phyloP scores from a whole-genome alignment of 345 rosid genomes.

The Eucalyptus albens region DNA sequence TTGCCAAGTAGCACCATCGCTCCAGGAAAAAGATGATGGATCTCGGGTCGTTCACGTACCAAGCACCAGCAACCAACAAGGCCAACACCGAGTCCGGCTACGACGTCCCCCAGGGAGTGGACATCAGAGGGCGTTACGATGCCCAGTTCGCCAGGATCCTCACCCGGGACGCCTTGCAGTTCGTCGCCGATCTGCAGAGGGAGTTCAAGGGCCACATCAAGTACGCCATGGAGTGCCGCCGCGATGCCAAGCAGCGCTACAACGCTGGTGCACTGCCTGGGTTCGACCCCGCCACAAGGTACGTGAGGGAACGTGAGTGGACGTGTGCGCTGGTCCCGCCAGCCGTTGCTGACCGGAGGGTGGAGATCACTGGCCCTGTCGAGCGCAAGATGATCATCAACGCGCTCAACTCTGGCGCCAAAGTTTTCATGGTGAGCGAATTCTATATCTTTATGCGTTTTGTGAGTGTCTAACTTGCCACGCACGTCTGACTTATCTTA shows the following conservation, averaged over 20 bases:
- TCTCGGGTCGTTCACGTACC: neutral
- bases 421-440: conserved; percentile 77
- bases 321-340: conserved; percentile 59
- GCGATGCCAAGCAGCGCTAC: conserved; percentile 42
- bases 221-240: conserved; percentile 76
- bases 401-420: conserved; percentile 92
- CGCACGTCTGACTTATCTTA: neutral
- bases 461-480: neutral
- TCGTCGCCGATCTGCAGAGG: conserved; percentile 70
- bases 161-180: conserved; percentile 60
- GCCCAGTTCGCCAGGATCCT: conserved; percentile 54
- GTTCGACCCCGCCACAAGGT: conserved; percentile 73
- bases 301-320: conserved; percentile 69
- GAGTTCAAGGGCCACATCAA: conserved; percentile 54
- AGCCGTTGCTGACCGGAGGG: conserved; percentile 62
- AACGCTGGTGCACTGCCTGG: conserved; percentile 49
- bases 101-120: conserved; percentile 67
- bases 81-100: conserved; percentile 5
- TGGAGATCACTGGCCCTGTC: conserved; percentile 85
- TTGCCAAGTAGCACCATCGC: neutral
- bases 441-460: neutral
- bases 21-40: neutral
- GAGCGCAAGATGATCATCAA: conserved; percentile 97
- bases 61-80: neutral
- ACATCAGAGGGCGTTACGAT: conserved; percentile 62